Evolutionary conservation across 495 filamentous ascomycete species (phyloP).

Genomic region (Xylaria nigripes): DNA sequence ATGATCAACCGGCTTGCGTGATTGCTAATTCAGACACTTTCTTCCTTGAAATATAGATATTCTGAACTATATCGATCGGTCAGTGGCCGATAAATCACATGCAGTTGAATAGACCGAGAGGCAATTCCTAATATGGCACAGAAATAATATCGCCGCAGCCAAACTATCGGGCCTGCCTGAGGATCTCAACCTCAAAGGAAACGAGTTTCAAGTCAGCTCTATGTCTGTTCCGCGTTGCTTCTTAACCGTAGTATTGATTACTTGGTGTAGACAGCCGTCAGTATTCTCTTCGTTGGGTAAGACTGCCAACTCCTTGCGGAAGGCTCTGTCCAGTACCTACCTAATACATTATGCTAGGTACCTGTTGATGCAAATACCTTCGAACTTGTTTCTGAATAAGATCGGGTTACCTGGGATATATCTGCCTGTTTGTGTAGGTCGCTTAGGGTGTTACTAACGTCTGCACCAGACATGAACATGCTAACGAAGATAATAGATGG

Average conservation of each 20-base stretch:
- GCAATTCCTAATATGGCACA: conserved; percentile 12
- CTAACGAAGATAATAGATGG: conserved; percentile 39
- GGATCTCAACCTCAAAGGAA: conserved; percentile 36
- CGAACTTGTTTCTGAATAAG: conserved; percentile 53
- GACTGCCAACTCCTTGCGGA: conserved; percentile 12
- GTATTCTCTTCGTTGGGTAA: conserved; percentile 68
- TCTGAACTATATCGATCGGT: conserved; percentile 71
- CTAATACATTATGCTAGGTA: conserved; percentile 40
- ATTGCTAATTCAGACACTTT: not conserved
- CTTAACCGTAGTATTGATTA: conserved; percentile 4
- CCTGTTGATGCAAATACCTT: conserved; percentile 52
- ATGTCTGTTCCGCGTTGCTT: conserved; percentile 22
- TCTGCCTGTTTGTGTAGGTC: conserved; percentile 46
- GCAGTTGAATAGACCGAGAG: not conserved
- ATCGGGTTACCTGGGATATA: conserved; percentile 55
- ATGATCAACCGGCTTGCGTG: not conserved
- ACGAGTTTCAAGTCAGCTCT: conserved; percentile 40
- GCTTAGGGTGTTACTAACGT: not conserved
- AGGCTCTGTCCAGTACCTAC: not conserved
- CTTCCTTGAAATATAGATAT: conserved; percentile 49
- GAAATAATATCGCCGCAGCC: conserved; percentile 47
- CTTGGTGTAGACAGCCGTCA: conserved; percentile 45
- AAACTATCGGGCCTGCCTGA: conserved; percentile 41
- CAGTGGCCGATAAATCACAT: conserved; percentile 22
- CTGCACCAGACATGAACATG: not conserved